phyloP scores from a whole-genome alignment of 2,329 filamentous ascomycete genomes.

The Dothideomycetes sp. region DNA sequence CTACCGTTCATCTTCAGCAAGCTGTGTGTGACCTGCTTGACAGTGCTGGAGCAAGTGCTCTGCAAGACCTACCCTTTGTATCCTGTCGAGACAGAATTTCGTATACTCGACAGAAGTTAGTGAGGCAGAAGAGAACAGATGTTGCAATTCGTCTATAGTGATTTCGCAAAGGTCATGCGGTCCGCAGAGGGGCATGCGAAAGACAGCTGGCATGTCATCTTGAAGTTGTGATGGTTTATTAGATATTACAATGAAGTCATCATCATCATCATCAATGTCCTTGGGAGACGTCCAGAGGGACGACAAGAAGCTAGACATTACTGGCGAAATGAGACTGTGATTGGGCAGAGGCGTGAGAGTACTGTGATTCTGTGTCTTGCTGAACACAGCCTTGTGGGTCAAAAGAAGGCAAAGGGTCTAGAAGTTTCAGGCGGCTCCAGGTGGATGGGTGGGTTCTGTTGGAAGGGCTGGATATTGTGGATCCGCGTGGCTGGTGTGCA shows the following conservation, averaged over 20 bases:
- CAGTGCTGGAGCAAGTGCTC: not conserved
- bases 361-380: too few relatives aligned
- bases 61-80: conserved; percentile 5
- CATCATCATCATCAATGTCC: not conserved
- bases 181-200: conserved; percentile 5
- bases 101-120: conserved; percentile 3
- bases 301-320: not conserved
- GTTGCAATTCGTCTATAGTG: conserved; percentile 6
- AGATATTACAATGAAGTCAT: not conserved
- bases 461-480: too few relatives aligned
- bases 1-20: not conserved
- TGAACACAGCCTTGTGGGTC: too few relatives aligned
- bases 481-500: not conserved
- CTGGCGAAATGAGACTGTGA: not conserved
- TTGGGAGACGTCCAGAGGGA: not conserved
- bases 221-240: not conserved
- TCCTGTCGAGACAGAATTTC: conserved; percentile 6
- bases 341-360: too few relatives aligned
- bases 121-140: conserved; percentile 1
- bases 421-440: too few relatives aligned
- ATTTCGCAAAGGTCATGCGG: conserved; percentile 6
- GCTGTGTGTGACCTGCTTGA: not conserved
- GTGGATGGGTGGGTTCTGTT: too few relatives aligned
- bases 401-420: too few relatives aligned
- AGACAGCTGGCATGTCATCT: conserved; percentile 3